Conservation (phyloP, 2,329 filamentous ascomycete genomes). For the Aspergillus pseudoviridinutans region DNA sequence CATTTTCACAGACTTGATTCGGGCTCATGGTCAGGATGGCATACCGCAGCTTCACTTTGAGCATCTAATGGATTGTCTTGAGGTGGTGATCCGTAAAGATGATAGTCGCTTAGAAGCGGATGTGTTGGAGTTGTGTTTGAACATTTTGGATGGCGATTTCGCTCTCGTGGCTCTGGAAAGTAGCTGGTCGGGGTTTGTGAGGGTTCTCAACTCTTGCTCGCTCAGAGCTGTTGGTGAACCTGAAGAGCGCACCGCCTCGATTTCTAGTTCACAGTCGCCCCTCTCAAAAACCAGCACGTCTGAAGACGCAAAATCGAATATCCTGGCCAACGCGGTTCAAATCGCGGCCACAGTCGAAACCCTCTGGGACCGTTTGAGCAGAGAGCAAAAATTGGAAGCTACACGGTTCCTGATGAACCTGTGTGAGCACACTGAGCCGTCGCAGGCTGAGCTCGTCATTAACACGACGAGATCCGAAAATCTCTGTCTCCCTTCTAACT, state of each 20-base stretch:
- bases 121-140: slow-evolving; percentile 39
- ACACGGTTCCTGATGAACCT: slow-evolving; percentile 34
- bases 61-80: slow-evolving; percentile 33
- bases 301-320: slow-evolving; percentile 36
- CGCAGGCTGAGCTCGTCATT: slow-evolving; percentile 38
- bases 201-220: slow-evolving; percentile 34
- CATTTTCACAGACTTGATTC: slow-evolving; percentile 39
- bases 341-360: slow-evolving; percentile 34
- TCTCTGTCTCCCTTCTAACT: slow-evolving; percentile 31
- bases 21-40: slow-evolving; percentile 36
- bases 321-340: slow-evolving; percentile 35
- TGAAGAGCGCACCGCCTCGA: slow-evolving; percentile 15
- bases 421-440: slow-evolving; percentile 33
- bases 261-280: slow-evolving; percentile 20
- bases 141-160: slow-evolving; percentile 38
- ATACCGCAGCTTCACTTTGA: slow-evolving; percentile 38
- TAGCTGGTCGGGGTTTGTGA: slow-evolving; percentile 32
- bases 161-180: slow-evolving; percentile 25
- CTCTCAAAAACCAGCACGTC: slow-evolving; percentile 23
- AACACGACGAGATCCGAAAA: slow-evolving; percentile 30
- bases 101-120: slow-evolving; percentile 39
- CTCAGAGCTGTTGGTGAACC: slow-evolving; percentile 29
- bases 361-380: slow-evolving; percentile 35
- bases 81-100: slow-evolving; percentile 30
- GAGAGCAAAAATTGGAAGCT: slow-evolving; percentile 33